Evolutionary conservation across 306 rosid genomes (phyloP), one percentile per base, ranked within the genome.

Genomic region (Acacia melanoxylon): DNA sequence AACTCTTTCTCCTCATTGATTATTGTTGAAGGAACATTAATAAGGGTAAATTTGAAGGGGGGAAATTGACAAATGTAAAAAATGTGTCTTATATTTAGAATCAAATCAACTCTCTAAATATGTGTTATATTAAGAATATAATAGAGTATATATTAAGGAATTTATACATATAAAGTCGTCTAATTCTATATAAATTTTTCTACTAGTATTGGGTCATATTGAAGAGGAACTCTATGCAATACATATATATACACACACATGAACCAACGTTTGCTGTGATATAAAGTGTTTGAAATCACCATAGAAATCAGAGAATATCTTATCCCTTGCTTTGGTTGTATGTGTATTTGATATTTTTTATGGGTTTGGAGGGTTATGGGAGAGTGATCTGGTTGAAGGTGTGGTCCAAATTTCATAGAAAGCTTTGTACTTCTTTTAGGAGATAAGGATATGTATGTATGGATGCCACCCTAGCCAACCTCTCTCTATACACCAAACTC

Each of bases 371-470:
- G 49, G 73, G 19, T 77, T 52, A 37, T 54, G 68, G n/a, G 44
- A 75, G 68, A 69, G 11, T 24, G 33, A 15, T 73, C 61, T 19
- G 66, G 65, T 86, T 72, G 58, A 80, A 76, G 71, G 10, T 5
- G 78, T 86, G 80, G 85, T 80, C 78, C 84, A 58, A 31, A 17
- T 77, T 77, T 22, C 58, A 4, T 33, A 52, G 41, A 77, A 41
- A 41, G 46, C 58, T 37, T 37, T 54, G 63, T 67, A 58, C 48
- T 74, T 77, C 58, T 51, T 48, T 75, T 83, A 17, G 19, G 75
- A 80, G 83, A 83, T 74, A 77, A 77, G 81, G 79, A 74, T 68
- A 83, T 31, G 81, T 74, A 77, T 80, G 74, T 73, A 83, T 31
- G 78, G 78, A 68, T 80, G 74, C 20, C 27, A 73, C 68, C 72